Base-by-base conservation (phyloP, 371 early-diverging fungal species). In the Apophysomyces variabilis region DNA sequence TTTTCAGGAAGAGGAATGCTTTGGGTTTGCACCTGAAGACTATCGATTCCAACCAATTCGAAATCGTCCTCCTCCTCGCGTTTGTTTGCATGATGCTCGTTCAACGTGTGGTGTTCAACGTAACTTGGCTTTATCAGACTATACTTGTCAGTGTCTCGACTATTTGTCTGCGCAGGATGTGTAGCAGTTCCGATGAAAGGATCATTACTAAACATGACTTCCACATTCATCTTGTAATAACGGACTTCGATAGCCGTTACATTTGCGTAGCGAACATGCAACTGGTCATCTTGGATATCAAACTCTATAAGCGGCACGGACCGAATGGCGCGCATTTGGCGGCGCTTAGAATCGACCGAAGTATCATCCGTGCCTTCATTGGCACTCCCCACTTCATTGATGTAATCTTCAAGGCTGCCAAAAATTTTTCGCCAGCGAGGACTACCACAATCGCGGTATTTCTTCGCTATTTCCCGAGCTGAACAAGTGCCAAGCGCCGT, bases 191-290 rank as follows among this genome's bases (percentile, higher is more conserved):
- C 58, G 65, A 82, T 74, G 63, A 83, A 83, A 0, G 83, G 80
- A 35, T 73, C 75, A 36, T 66, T 71, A 0, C 87, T 87, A 63
- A 88, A 88, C 82, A 86, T 85, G 45, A 81, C 80, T 67, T 88
- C 89, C n/a, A 84, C 79, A 57, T 88, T 80, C 64, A 86, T 80
- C 38, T 79, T 80, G 56, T 88, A 86, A 39, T 80, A 87, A 41
- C 82, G 76, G 26, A 87, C 73, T 38, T 76, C 68, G 18, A 85
- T 62, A 5, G 73, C 66, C 35, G 65, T 47, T 3, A 85, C 66
- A 12, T 85, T 85, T 11, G 78, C 72, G 60, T 70, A 71, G 7
- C 62, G 68, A 6, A 78, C 41, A 3, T 69, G 61, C 2, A 82
- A 13, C 16, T 70, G 64, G 35, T 70, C 47, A 11, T 66, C 60